A percentile compares a stretch with the other conserved stretches of the same genome.
Conservation (phyloP, 495 filamentous ascomycete genomes). For the Hyaloscypha bicolor region DNA sequence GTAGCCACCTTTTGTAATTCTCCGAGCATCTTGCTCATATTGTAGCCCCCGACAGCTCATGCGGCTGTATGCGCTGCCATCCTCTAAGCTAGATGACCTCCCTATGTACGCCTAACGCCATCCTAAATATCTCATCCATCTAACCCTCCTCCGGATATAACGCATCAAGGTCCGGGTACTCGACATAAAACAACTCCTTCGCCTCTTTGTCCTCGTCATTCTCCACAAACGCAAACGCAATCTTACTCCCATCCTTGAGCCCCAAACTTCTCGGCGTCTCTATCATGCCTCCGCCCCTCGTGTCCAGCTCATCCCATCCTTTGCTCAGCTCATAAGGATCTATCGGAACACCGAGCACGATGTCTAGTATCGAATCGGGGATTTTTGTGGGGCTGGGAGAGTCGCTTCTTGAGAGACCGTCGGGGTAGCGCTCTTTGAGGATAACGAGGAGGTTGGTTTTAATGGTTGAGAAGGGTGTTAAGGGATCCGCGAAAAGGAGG, state of each 20-base stretch:
- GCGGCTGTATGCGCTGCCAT: not conserved
- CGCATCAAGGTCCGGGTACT: constrained; percentile 25
- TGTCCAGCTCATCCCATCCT: constrained; percentile 56
- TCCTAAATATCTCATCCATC: not conserved
- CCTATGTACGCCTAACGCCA: not conserved
- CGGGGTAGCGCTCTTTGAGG: constrained; percentile 49
- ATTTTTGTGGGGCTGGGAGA: not conserved
- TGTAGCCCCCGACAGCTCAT: not conserved
- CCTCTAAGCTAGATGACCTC: not conserved
- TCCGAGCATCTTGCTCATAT: not conserved
- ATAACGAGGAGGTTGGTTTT: constrained; percentile 66
- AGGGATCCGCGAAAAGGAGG: constrained; percentile 66
- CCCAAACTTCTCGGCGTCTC: constrained; percentile 28
- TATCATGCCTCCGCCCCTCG: constrained; percentile 10
- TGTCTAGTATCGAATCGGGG: constrained; percentile 40
- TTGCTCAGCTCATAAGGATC: constrained; percentile 57
- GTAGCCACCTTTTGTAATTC: not conserved
- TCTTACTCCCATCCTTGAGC: constrained; percentile 32
- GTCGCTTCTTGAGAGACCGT: constrained; percentile 38
- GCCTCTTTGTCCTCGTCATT: constrained; percentile 13
- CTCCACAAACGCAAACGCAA: constrained; percentile 28
- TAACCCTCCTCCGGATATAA: constrained; percentile 29
- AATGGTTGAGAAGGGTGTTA: constrained; percentile 59
- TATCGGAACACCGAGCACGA: constrained; percentile 44
- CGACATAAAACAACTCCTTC: constrained; percentile 22